Evolutionary conservation across 768 basidiomycete species (phyloP).

Genomic region (Rubroboletus pulcherrimus): DNA sequence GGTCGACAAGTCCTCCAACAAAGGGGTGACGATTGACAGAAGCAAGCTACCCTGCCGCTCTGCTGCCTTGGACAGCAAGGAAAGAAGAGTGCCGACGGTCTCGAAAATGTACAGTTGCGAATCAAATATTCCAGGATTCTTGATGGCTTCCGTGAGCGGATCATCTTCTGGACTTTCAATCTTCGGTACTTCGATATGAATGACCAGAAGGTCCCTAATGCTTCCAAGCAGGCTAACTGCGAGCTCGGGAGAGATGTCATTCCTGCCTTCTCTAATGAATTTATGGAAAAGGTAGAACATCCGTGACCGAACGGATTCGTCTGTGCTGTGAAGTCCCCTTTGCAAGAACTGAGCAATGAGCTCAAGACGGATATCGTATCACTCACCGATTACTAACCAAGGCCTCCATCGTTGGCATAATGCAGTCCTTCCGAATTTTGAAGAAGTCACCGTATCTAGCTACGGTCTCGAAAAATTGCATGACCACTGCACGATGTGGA

Average conservation of each 20-base stretch:
- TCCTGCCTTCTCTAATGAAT: conserved; percentile 81
- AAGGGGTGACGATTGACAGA: conserved; percentile 75
- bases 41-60: conserved; percentile 67
- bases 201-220: conserved; percentile 71
- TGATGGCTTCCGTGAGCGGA: conserved; percentile 75
- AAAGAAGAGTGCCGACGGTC: conserved; percentile 80
- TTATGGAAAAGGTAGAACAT: conserved; percentile 90
- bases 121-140: conserved; percentile 69
- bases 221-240: conserved; percentile 66
- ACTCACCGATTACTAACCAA: conserved; percentile 81
- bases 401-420: conserved; percentile 81
- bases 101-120: conserved; percentile 95
- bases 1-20: conserved; percentile 70
- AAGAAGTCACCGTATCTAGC: conserved; percentile 97
- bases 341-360: conserved; percentile 2
- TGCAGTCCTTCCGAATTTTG: conserved; percentile 86
- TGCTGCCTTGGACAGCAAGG: conserved; percentile 62
- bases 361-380: not conserved
- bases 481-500: conserved; percentile 77
- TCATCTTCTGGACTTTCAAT: conserved; percentile 72
- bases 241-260: conserved; percentile 72
- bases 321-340: conserved; percentile 84
- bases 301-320: conserved; percentile 65
- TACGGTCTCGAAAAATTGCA: conserved; percentile 91
- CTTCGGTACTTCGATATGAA: conserved; percentile 75